These are phyloP conservation scores for Phoma sp. DNA, from an alignment of 2,329 filamentous ascomycete genomes.

Conservation along the genomic window DNA sequence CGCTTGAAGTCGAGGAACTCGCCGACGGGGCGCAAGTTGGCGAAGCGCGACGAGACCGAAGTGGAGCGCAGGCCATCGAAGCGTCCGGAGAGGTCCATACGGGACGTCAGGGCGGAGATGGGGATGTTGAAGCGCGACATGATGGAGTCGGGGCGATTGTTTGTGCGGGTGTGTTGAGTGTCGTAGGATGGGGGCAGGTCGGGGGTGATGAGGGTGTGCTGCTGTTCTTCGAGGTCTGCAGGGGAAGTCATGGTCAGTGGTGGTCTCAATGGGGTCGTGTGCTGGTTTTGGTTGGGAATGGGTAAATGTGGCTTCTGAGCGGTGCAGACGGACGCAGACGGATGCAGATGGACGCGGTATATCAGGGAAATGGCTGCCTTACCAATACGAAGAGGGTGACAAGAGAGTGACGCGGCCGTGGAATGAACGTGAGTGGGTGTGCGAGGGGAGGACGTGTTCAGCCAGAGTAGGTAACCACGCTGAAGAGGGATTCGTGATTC, in stretches of 20 bases:
- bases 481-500: background rate
- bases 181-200: conserved; percentile 21
- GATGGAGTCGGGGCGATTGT: conserved; percentile 29
- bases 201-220: conserved; percentile 31
- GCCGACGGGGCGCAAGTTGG: conserved; percentile 86
- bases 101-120: conserved; percentile 87
- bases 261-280: background rate
- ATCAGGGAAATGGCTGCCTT: conserved; percentile 38
- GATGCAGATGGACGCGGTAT: background rate
- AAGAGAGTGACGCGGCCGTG: conserved; percentile 34
- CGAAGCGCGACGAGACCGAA: conserved; percentile 80
- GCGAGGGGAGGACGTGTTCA: conserved; percentile 7
- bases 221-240: conserved; percentile 38
- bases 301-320: conserved; percentile 41
- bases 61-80: conserved; percentile 83
- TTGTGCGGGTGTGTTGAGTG: conserved; percentile 12
- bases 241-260: conserved; percentile 38
- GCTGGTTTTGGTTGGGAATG: background rate
- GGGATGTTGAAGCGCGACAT: conserved; percentile 95
- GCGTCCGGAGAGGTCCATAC: conserved; percentile 83
- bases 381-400: conserved; percentile 19
- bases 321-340: background rate
- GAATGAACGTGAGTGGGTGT: conserved; percentile 16
- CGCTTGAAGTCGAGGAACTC: conserved; percentile 98
- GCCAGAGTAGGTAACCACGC: background rate